A percentile compares a stretch with the other conserved stretches of the same genome.
Evolutionary conservation across 2,329 filamentous ascomycete species (phyloP).

Genomic region (Exutisphaerella laricina): DNA sequence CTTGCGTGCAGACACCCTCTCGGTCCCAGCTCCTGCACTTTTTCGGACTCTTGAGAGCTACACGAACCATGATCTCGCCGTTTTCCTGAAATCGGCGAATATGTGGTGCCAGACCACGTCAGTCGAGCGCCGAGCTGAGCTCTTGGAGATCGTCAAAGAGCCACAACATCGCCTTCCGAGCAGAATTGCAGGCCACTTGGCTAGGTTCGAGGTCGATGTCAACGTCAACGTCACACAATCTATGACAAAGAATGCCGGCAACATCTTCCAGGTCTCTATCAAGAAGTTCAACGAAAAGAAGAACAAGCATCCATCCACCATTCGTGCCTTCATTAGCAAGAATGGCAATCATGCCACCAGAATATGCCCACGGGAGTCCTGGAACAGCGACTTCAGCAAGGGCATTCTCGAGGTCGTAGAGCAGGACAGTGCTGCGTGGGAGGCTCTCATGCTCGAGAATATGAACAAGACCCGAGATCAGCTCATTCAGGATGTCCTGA

Average conservation of each 20-base stretch:
- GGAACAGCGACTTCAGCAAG: constrained; percentile 20
- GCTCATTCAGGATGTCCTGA: not conserved
- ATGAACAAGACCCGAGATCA: too few species aligned
- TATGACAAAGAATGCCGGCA: not conserved
- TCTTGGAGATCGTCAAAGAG: not conserved
- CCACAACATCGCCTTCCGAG: not conserved
- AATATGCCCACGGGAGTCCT: constrained; percentile 11
- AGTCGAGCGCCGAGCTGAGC: not conserved
- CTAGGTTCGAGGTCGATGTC: not conserved
- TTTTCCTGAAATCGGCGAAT: constrained; percentile 14
- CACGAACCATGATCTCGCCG: constrained; percentile 8
- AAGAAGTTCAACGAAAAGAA: not conserved
- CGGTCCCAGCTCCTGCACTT: constrained; percentile 8
- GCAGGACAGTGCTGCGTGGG: not conserved
- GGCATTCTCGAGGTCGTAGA: constrained; percentile 2
- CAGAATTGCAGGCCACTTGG: not conserved
- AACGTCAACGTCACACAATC: not conserved
- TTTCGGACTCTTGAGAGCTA: constrained; percentile 13
- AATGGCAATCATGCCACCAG: constrained; percentile 19
- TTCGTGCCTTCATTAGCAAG: constrained; percentile 22
- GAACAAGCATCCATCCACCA: constrained; percentile 6
- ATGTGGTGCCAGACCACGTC: constrained; percentile 13
- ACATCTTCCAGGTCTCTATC: not conserved
- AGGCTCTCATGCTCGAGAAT: not conserved
- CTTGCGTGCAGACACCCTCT: constrained; percentile 13